phyloP scores from a whole-genome alignment of 2,329 filamentous ascomycete genomes.

The Aspergillus sp. region DNA sequence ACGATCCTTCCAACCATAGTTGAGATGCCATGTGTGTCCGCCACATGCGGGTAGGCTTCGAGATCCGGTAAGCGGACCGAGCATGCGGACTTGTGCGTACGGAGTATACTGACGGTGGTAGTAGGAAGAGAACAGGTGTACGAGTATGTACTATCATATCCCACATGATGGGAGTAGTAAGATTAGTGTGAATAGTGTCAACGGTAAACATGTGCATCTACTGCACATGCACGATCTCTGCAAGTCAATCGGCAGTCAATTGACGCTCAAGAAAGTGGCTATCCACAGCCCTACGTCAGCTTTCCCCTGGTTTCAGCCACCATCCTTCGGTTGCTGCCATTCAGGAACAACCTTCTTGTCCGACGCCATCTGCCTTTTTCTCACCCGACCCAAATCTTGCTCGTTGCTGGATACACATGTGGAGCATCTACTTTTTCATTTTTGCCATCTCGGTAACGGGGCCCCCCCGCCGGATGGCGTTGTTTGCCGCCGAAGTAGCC shows the following conservation, averaged over 20 bases:
- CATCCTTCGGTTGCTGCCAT: not conserved
- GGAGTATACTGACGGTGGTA: not conserved
- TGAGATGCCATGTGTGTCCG: not conserved
- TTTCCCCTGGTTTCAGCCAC: too few relatives aligned
- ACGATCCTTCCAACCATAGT: not conserved
- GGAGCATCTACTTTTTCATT: not conserved
- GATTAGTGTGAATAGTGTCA: too few relatives aligned
- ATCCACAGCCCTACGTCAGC: too few relatives aligned
- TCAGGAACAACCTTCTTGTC: constrained; percentile 1
- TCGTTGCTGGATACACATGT: not conserved
- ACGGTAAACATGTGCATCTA: too few relatives aligned
- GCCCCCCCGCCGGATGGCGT: not conserved
- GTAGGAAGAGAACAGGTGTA: not conserved
- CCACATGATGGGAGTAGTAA: too few relatives aligned
- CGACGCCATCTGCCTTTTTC: not conserved
- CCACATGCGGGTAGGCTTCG: not conserved
- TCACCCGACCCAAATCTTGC: not conserved
- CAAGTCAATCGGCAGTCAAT: too few relatives aligned
- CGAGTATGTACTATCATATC: not conserved
- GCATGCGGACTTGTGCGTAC: not conserved
- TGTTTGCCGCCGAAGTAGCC: not conserved
- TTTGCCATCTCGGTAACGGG: not conserved
- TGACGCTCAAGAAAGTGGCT: too few relatives aligned
- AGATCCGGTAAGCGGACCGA: not conserved
- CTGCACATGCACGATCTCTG: too few relatives aligned